Evolutionary conservation across 2,329 filamentous ascomycete species (phyloP).

Genomic region (Cladobotryum mycophilum): DNA sequence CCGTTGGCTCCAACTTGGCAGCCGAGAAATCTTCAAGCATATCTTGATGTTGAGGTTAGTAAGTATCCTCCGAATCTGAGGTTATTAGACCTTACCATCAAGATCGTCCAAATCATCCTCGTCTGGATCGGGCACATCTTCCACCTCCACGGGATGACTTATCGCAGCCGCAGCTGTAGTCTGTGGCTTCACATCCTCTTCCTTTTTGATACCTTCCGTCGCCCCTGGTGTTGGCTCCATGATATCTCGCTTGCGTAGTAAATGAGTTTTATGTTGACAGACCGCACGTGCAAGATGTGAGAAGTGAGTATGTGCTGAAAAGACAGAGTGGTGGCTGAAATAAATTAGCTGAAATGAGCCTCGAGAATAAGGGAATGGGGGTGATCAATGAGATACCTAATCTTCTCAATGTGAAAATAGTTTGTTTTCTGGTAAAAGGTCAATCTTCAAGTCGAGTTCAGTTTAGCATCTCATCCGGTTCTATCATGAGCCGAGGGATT

Average conservation of each 20-base stretch:
- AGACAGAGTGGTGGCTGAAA: no score
- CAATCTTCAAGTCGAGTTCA: no score
- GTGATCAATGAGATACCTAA: no score
- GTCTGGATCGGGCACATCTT: conserved; percentile 76
- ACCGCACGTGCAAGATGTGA: conserved; percentile 12
- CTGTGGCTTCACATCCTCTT: conserved; percentile 12
- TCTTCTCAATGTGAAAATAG: no score
- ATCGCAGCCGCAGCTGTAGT: conserved; percentile 6
- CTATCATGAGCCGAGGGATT: not conserved
- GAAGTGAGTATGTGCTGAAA: not conserved
- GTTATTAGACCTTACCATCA: conserved; percentile 56
- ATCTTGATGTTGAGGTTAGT: conserved; percentile 46
- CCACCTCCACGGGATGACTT: conserved; percentile 24
- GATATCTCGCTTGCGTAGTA: conserved; percentile 14
- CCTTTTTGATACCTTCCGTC: conserved; percentile 18
- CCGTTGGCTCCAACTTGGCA: conserved; percentile 40
- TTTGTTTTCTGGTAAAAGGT: no score
- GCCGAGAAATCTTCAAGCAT: conserved; percentile 87
- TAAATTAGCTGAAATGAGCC: no score
- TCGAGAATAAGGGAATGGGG: no score
- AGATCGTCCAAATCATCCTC: conserved; percentile 89
- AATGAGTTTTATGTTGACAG: not conserved
- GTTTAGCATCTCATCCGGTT: no score
- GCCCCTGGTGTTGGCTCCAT: conserved; percentile 17
- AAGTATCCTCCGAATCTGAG: not conserved